Conservation (phyloP, 2,329 filamentous ascomycete genomes). For the Lecanicillium sp. region DNA sequence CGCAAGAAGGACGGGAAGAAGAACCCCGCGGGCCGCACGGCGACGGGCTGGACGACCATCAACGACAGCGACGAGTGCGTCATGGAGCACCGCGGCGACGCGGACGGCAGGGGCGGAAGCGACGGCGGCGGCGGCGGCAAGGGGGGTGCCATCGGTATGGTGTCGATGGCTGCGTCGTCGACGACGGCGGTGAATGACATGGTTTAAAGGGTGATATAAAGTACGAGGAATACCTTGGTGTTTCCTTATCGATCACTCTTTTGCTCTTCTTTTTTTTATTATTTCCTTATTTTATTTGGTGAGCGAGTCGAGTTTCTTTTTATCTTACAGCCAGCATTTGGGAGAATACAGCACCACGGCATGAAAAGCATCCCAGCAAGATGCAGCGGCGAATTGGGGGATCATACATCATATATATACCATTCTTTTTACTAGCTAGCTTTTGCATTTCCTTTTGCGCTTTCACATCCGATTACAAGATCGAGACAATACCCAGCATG, state of each 20-base stretch:
- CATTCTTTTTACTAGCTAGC: background rate
- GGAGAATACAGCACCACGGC: background rate
- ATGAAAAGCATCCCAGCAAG: background rate
- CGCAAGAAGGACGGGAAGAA: constrained; percentile 15
- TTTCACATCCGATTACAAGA: background rate
- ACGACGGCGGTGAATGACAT: constrained; percentile 5
- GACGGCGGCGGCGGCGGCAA: background rate
- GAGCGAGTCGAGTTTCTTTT: background rate
- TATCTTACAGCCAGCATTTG: background rate
- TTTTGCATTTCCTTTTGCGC: background rate
- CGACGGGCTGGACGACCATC: constrained; percentile 20
- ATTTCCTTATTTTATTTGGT: background rate
- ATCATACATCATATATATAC: background rate
- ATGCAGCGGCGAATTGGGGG: background rate
- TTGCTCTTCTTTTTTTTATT: background rate
- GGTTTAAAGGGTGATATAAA: too few relatives aligned
- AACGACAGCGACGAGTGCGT: constrained; percentile 20
- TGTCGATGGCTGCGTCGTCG: constrained; percentile 2
- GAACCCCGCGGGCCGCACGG: background rate
- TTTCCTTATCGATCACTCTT: background rate
- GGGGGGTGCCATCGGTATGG: background rate
- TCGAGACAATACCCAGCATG: background rate
- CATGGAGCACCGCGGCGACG: constrained; percentile 1
- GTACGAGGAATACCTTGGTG: background rate
- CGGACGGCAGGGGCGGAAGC: background rate